Evolutionary conservation across 139 green algal genomes (phyloP).

Genomic region (Chlorella sp.): DNA sequence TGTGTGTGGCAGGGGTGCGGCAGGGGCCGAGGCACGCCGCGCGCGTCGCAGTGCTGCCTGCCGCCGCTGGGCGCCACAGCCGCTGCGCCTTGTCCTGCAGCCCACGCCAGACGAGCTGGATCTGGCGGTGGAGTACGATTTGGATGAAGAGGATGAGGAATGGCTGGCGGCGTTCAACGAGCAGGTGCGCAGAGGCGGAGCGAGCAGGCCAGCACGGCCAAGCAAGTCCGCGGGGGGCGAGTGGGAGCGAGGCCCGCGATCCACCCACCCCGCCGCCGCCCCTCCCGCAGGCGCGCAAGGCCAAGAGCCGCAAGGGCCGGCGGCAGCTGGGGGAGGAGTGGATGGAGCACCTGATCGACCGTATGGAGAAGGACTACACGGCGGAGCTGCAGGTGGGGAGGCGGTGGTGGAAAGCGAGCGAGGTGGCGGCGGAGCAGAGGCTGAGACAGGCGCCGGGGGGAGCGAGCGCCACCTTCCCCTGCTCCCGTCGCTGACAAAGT

Average conservation of each 20-base stretch:
- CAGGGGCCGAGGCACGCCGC: no score
- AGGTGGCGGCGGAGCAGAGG: background rate
- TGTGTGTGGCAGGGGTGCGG: no score
- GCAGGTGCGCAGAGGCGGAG: slow-evolving; percentile 10
- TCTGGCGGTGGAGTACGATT: slow-evolving; percentile 89
- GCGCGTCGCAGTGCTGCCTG: no score
- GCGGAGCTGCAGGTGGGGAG: slow-evolving; percentile 30
- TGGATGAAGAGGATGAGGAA: slow-evolving; percentile 94
- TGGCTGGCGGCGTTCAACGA: slow-evolving; percentile 91
- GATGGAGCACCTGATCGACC: slow-evolving; percentile 50
- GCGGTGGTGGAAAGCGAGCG: background rate
- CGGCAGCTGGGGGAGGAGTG: slow-evolving; percentile 34
- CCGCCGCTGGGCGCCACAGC: no score
- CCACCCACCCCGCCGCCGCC: slow-evolving; percentile 26
- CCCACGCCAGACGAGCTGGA: slow-evolving; percentile 52
- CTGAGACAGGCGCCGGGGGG: background rate
- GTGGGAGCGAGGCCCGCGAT: no score
- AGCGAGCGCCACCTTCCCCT: background rate
- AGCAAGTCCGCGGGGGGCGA: no score
- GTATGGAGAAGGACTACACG: slow-evolving; percentile 55
- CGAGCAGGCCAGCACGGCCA: no score
- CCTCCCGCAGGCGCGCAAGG: slow-evolving; percentile 28
- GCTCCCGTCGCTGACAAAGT: background rate
- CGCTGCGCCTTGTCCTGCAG: background rate
- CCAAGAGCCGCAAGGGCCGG: slow-evolving; percentile 19